These are phyloP conservation scores for Ilex paraguariensis DNA, from an alignment of 305 asterid genomes.

Conservation along the genomic window DNA sequence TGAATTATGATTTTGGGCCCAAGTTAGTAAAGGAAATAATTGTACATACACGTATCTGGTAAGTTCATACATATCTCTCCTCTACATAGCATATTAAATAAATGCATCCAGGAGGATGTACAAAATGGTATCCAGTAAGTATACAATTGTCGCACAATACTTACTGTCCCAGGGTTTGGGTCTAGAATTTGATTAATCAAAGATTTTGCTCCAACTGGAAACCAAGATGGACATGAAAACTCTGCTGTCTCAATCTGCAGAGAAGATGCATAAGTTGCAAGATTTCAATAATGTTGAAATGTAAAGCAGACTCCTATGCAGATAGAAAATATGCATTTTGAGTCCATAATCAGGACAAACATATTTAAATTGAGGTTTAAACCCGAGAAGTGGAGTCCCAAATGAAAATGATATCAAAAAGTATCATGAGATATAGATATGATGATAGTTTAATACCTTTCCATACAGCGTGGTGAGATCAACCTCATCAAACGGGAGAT, in stretches of 20 bases:
- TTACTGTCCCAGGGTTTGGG: conserved; percentile 80
- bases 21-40: no score
- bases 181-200: conserved; percentile 79
- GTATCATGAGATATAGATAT: neutral
- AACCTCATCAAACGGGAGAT: conserved; percentile 97
- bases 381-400: conserved; percentile 4
- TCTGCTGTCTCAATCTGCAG: conserved; percentile 90
- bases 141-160: neutral
- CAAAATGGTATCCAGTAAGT: no score
- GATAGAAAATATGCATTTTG: no score
- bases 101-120: no score
- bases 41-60: no score
- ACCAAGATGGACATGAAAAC: conserved; percentile 91
- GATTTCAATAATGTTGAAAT: no score
- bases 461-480: conserved; percentile 94
- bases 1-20: no score
- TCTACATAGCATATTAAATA: no score
- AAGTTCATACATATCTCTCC: no score
- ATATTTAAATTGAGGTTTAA: neutral
- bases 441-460: conserved; percentile 49
- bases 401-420: conserved; percentile 5
- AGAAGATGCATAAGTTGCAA: conserved; percentile 11
- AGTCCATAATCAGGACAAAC: no score
- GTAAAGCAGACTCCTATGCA: no score
- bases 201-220: conserved; percentile 93